Conservation (phyloP, 441 rosid genomes). For the Populus hybrid region DNA sequence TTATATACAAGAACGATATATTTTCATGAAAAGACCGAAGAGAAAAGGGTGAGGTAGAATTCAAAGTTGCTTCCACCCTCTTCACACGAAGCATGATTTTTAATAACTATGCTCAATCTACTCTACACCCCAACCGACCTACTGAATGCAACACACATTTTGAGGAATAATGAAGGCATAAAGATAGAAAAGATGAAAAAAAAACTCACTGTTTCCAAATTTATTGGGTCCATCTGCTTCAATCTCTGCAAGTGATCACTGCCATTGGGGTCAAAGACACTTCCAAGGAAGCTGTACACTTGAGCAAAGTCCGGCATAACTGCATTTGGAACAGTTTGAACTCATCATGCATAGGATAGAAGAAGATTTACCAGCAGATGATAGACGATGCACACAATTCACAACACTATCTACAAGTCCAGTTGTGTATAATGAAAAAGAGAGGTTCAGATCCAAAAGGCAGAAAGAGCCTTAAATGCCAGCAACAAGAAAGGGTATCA, state of each 20-base stretch:
- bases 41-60: background rate
- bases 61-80: background rate
- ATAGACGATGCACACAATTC: background rate
- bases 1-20: background rate
- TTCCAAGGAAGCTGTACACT: slow-evolving; percentile 92
- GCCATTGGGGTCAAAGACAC: slow-evolving; percentile 76
- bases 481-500: background rate
- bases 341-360: slow-evolving; percentile 2
- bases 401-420: background rate
- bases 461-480: background rate
- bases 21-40: background rate
- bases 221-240: slow-evolving; percentile 90
- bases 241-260: slow-evolving; percentile 71
- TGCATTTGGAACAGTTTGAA: slow-evolving; percentile 40
- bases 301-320: slow-evolving; percentile 86
- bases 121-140: background rate
- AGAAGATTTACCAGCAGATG: background rate
- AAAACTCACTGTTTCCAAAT: slow-evolving; percentile 73
- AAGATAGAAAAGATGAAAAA: background rate
- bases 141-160: background rate
- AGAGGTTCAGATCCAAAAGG: background rate
- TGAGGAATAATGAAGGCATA: background rate
- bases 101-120: background rate
- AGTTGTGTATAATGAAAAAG: background rate
- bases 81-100: background rate